Conservation (phyloP, 1,139 yeast species). For the Protomyces lactucae-debilis region DNA sequence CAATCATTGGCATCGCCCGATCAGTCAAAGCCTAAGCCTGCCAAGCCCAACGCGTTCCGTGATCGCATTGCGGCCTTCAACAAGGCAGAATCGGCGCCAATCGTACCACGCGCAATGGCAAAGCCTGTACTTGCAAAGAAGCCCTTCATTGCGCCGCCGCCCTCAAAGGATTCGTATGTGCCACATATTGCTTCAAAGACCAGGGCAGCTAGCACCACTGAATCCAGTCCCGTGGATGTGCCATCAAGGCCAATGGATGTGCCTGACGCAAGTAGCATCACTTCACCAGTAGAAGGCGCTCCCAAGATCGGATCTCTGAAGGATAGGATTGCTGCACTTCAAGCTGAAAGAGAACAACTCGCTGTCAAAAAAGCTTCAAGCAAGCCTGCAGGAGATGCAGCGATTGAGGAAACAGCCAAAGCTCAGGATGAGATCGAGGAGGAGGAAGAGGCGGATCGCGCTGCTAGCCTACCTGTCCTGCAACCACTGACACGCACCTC, state of each 20-base stretch:
- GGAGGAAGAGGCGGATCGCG: not conserved
- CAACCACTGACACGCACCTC: not conserved
- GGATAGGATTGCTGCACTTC: conserved; percentile 23
- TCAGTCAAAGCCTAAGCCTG: not conserved
- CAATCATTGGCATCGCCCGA: not conserved
- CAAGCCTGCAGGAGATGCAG: not conserved
- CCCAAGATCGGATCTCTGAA: conserved; percentile 20
- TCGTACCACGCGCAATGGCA: conserved; percentile 40
- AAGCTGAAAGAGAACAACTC: conserved; percentile 10
- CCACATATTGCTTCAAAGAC: conserved; percentile 1
- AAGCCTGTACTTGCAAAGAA: conserved; percentile 42
- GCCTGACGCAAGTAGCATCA: not conserved
- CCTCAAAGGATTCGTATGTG: conserved; percentile 38
- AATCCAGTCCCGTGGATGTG: not conserved
- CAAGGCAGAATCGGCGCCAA: conserved; percentile 41
- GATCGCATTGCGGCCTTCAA: conserved; percentile 48
- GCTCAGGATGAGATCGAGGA: not conserved
- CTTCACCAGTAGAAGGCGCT: not conserved
- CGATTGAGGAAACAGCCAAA: not conserved
- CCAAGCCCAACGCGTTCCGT: conserved; percentile 36
- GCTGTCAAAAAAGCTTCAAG: not conserved
- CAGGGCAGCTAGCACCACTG: not conserved
- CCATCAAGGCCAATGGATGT: not conserved
- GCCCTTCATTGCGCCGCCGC: conserved; percentile 43
- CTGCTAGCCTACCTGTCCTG: not conserved